A percentile compares a stretch with the other conserved stretches of the same genome.
These are phyloP conservation scores for Schoenoplectus tabernaemontani DNA, from an alignment of 202 grass and related monocot genomes.

Conservation along the genomic window DNA sequence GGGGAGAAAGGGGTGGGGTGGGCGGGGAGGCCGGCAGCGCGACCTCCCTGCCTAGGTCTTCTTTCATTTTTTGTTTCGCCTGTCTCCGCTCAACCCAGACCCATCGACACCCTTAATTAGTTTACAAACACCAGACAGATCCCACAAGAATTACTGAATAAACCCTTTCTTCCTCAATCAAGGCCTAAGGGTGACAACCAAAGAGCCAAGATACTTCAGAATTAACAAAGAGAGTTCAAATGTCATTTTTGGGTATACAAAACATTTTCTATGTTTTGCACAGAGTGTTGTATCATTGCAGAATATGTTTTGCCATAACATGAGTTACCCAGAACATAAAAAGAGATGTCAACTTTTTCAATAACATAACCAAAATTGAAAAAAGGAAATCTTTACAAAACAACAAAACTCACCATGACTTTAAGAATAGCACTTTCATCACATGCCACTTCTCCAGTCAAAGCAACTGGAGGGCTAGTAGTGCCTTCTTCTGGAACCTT, in stretches of 20 bases:
- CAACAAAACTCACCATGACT: constrained; percentile 74
- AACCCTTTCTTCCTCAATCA: neutral
- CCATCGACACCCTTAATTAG: neutral
- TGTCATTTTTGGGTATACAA: neutral
- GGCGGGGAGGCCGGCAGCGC: too few species aligned
- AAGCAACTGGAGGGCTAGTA: constrained; percentile 59
- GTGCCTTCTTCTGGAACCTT: constrained; percentile 63
- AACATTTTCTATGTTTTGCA: neutral
- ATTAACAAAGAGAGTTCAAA: neutral
- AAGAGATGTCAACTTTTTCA: neutral
- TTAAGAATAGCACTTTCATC: constrained; percentile 92
- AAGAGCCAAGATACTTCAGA: neutral
- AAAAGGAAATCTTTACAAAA: neutral
- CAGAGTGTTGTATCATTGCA: neutral
- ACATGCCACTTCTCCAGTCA: constrained; percentile 45
- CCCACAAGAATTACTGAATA: neutral
- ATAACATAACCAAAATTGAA: neutral
- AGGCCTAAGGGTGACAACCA: neutral
- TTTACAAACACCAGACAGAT: neutral
- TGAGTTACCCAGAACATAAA: neutral
- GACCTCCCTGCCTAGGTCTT: too few species aligned
- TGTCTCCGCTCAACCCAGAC: too few species aligned
- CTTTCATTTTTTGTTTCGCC: too few species aligned
- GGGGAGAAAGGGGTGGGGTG: too few species aligned
- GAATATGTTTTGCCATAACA: neutral